These are phyloP conservation scores for Botrytis cinerea DNA, from an alignment of 2,329 filamentous ascomycete species.

Conservation along the genomic window DNA sequence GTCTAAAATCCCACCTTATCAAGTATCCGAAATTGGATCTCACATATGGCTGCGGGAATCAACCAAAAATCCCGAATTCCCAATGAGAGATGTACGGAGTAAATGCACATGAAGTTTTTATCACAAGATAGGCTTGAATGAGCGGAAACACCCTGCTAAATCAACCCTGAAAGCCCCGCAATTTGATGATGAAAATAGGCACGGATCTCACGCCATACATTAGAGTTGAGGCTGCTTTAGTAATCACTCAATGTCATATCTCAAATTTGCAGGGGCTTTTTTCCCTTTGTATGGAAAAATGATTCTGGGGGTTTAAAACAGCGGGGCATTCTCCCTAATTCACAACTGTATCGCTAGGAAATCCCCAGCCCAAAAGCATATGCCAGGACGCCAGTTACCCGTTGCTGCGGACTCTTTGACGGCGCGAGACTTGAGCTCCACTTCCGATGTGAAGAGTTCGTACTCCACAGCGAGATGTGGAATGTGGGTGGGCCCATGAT, in stretches of 20 bases:
- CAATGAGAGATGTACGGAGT: not conserved
- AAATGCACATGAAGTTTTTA: not conserved
- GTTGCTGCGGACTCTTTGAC: not conserved
- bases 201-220: slow-evolving; percentile 21
- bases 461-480: slow-evolving; percentile 2
- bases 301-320: not conserved
- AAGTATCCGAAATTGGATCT: not conserved
- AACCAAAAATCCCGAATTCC: not conserved
- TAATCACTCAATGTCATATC: not conserved
- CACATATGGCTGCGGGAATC: not conserved
- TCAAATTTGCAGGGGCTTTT: not conserved
- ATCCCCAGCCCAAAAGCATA: not conserved
- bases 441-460: not conserved
- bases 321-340: not conserved
- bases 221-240: slow-evolving; percentile 16
- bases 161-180: not conserved
- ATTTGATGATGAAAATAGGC: slow-evolving; percentile 20
- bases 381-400: not conserved
- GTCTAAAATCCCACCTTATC: slow-evolving; percentile 12
- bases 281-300: not conserved
- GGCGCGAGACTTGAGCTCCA: not conserved
- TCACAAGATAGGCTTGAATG: not conserved
- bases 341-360: not conserved
- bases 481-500: not conserved
- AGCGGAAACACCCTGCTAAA: not conserved